Evolutionary conservation across 2,329 filamentous ascomycete genomes (phyloP), one percentile per base, ranked within the genome.

Genomic region (Cercospora zeina): DNA sequence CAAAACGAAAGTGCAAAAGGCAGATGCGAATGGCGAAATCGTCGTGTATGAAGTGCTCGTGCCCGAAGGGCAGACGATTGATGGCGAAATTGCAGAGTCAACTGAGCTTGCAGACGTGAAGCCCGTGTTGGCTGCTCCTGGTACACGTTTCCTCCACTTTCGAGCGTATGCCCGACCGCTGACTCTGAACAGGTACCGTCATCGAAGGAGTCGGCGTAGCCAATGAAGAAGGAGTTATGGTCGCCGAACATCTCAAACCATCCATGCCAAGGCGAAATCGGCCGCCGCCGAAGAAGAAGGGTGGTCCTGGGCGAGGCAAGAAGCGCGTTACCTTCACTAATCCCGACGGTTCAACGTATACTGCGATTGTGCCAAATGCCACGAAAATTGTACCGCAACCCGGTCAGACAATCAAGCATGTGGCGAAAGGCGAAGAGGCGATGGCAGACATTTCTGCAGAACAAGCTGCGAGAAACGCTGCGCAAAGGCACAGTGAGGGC

Each of bases 1-100:
- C 7, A 89, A 89, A 71, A 91, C 90, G 0, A 95, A 89, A 21
- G 90, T 97, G 58, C 86, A 89, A 69, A 87, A 89, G 67, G 80
- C 88, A 10, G 87, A 88, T 4, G 85, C 86, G 0, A 83, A 81
- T 24, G 93, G 93, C 24, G 93, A 93, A 69, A 83, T 90, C 9
- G 91, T 90, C 64, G 87, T 93, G 1, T 91, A 95, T 74, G 91
- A 96, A 70, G 87, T 95, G 7, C 89, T 91, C 19, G 83, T 96
- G 3, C 85, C 87, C 4, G 89, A 93, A 61, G 92, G 91, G 0
- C 89, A 95, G 73, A 80, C 81, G 4, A 83, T 96, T 0, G 89
- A 93, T 66, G 91, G 91, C 61, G 92, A 96, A 73, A 87, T 96
- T 55, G 85, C 91, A 62, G 79, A 82, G 37, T 79, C 81, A 51